Percentiles rank a stretch among this genome's conserved stretches.
Conservation (phyloP, 306 rosid species). For the Citrullus mucosospermus region DNA sequence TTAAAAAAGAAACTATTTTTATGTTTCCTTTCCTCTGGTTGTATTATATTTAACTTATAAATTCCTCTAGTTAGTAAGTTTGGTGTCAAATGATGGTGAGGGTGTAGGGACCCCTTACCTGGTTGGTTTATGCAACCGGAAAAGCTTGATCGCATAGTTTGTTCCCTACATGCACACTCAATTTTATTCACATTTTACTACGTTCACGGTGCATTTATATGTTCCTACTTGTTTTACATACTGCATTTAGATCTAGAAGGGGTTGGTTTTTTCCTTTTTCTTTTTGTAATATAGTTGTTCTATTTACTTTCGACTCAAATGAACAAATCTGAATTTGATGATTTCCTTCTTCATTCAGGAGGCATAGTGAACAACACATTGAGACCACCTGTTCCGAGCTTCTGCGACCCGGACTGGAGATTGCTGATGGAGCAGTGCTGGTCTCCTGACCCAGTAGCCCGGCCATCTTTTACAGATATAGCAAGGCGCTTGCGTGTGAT, state of each 20-base stretch:
- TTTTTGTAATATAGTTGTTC: no score
- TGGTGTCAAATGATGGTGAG: background rate
- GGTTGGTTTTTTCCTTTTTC: no score
- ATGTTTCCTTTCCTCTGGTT: background rate
- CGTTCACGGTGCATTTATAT: background rate
- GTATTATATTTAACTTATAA: background rate
- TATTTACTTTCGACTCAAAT: background rate
- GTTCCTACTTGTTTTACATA: background rate
- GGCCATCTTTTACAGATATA: constrained; percentile 80
- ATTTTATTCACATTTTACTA: background rate
- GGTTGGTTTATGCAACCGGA: background rate
- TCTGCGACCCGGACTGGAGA: constrained; percentile 68
- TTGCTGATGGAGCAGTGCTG: constrained; percentile 85
- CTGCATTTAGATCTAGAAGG: no score
- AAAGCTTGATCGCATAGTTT: background rate
- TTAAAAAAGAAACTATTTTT: background rate
- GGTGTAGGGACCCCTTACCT: background rate
- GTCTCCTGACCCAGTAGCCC: constrained; percentile 64
- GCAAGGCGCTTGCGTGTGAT: constrained; percentile 60
- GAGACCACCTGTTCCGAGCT: constrained; percentile 54
- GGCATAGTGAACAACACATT: constrained; percentile 78
- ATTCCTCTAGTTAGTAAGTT: no score
- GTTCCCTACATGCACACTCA: background rate
- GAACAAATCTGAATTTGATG: background rate
- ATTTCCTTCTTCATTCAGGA: constrained; percentile 33